Evolutionary conservation across 2,329 filamentous ascomycete species (phyloP), one percentile per base, ranked within the genome.

Genomic region (Fusarium veterinarium): DNA sequence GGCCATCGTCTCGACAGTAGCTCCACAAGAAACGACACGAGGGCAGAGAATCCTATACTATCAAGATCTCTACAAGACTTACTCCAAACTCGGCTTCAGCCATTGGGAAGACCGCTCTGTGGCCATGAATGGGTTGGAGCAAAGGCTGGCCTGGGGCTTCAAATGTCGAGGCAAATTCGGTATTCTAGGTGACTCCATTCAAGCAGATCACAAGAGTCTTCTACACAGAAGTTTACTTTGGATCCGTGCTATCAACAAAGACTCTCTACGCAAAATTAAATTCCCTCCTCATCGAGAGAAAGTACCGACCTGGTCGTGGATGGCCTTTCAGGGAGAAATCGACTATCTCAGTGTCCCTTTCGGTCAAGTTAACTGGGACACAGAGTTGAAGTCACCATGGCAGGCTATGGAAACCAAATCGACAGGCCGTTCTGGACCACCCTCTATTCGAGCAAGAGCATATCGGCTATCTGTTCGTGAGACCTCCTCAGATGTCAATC

Each of bases 251-350:
- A 12, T 30, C 6, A 20, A 13, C 3, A 25, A 19, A 8, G 41
- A 13, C 7, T 41, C 40, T 6, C 44, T 59, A 20, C 13, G 14
- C 12, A 55, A 28, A 19, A 63, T 66, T 4, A 5, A 8, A 8
- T 64, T 64, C 9, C 62, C 52, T 8, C 20, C 46, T 3, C 44
- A 45, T 16, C 31, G 62, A 19, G 25, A 44, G 6, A 38, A 28
- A 20, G 61, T 60, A 3, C 65, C 65, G 2, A 59, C 65, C 5
- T 68, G 65, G 65, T 68, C 61, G 5, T 68, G 65, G 65, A 66
- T 65, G 61, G 65, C 65, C 8, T 64, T 52, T 16, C 37, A 35
- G 11, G 65, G 61, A 7, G 40, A 40, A 6, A 68, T 68, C 16
- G 53, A 65, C 8, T 67, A 67, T 19, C 9, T 67, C 1, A 13